Base-by-base conservation (phyloP, 768 basidiomycete species). In the Mycena rebaudengoi region DNA sequence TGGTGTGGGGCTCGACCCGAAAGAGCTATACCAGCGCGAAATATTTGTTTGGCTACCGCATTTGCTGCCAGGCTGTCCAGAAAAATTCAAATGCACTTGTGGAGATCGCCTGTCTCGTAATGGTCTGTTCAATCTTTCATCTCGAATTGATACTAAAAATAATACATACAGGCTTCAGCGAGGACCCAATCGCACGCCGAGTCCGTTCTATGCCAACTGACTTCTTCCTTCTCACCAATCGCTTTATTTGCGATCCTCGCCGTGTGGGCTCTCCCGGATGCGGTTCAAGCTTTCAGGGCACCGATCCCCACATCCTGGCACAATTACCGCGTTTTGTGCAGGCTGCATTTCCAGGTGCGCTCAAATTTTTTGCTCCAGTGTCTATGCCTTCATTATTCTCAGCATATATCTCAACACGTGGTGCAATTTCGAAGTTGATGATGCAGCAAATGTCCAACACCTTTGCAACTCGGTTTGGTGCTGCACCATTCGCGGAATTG, bases 211-310 rank as follows among this genome's bases (percentile, higher is more conserved):
- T 45, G 13, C 29, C 51, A 12, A 18, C 12, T 5, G 60, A 65
- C 28, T 65, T 40, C 25, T 65, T 62, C 18, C 51, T 65, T 2
- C 21, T 65, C 39, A 62, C 60, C 7, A 51, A 61, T 43, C 61
- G 64, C 2, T 65, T 62, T 20, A 16, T 48, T 10, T 65, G 64
- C 20, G 60, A 65, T 30, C 5, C 7, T 7, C 8, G n/a, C 11
- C 39, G 40, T 7, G 40, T 18, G n/a, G 44, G 56, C n/a, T n/a
- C n/a, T n/a, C 40, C 50, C 3, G 61, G 64, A 1, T 65, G 64
- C 41, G 64, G 61, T 5, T 18, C 5, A 13, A 61, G 28, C n/a
- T 61, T 20, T 18, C 64, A 62, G 23, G 64, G 60, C 6, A 65
- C 60, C 1, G 41, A 54, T 30, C 64, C 64, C 0, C 37, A 40